Evolutionary conservation across 352 stramenopile species (phyloP).

Genomic region (Phytophthora kernoviae): DNA sequence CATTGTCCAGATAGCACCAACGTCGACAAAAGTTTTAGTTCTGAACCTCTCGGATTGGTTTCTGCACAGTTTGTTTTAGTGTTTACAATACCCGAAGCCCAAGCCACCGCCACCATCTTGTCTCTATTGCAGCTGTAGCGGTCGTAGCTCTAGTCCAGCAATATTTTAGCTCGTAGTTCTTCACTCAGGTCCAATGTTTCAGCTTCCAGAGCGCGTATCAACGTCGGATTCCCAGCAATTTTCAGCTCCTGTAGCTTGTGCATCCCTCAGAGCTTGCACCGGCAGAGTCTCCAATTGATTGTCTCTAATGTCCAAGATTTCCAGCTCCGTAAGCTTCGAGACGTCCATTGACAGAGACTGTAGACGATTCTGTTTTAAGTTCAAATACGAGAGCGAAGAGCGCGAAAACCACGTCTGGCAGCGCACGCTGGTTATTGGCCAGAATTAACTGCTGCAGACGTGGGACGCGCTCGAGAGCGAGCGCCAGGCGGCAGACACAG

Average conservation of each 20-base stretch:
- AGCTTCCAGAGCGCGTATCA: slow-evolving; percentile 18
- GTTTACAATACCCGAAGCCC: too few species aligned
- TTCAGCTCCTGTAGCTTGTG: slow-evolving; percentile 41
- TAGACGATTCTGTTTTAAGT: slow-evolving; percentile 76
- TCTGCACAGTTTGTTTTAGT: not conserved
- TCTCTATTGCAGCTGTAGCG: not conserved
- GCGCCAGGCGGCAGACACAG: slow-evolving; percentile 84
- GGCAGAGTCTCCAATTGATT: slow-evolving; percentile 59
- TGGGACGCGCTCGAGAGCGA: slow-evolving; percentile 77
- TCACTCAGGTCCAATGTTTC: slow-evolving; percentile 20
- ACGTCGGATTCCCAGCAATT: slow-evolving; percentile 51
- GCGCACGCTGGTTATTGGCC: slow-evolving; percentile 64
- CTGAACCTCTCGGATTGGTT: not conserved
- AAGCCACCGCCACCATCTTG: not conserved
- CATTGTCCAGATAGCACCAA: too few species aligned
- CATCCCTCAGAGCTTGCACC: slow-evolving; percentile 44
- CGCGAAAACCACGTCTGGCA: slow-evolving; percentile 83
- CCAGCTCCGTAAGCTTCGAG: slow-evolving; percentile 50
- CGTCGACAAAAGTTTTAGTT: not conserved
- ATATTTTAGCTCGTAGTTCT: slow-evolving; percentile 42
- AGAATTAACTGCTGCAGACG: slow-evolving; percentile 74
- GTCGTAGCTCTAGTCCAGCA: slow-evolving; percentile 26
- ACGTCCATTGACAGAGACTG: slow-evolving; percentile 48
- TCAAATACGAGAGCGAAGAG: slow-evolving; percentile 63
- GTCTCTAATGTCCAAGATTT: slow-evolving; percentile 64